Evolutionary conservation across 2,329 filamentous ascomycete genomes (phyloP).

Genomic region (Colletotrichum gloeosporioides): DNA sequence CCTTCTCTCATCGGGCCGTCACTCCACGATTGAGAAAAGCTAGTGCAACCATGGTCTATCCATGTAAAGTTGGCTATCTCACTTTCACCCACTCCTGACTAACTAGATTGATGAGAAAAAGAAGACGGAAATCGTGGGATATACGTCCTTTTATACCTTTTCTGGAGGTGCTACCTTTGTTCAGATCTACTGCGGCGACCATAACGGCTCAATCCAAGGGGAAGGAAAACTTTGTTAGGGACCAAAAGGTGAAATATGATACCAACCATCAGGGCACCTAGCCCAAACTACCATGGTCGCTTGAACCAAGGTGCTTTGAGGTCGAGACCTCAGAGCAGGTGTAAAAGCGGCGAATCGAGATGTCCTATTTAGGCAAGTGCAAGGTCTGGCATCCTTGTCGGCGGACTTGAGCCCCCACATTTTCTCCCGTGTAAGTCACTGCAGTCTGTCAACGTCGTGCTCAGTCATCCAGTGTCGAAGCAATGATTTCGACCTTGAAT

Average conservation of each 20-base stretch:
- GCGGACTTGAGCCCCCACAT: background rate
- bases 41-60: background rate
- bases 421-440: background rate
- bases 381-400: background rate
- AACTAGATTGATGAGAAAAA: background rate
- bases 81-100: background rate
- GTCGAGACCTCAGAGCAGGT: background rate
- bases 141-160: background rate
- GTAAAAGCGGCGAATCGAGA: background rate
- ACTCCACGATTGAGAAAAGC: background rate
- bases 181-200: background rate
- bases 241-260: no score
- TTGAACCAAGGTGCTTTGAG: background rate
- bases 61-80: background rate
- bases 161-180: rapidly evolving
- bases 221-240: no score
- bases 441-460: background rate
- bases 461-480: background rate
- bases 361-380: background rate
- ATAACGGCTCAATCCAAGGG: background rate
- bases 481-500: background rate
- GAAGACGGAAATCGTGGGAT: rapidly evolving
- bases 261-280: background rate
- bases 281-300: background rate
- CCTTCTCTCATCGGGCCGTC: background rate